Percentiles rank a stretch among this genome's conserved stretches.
Evolutionary conservation across 169 alveolate genomes (phyloP).

Genomic region (Cryptosporidium ryanae): DNA sequence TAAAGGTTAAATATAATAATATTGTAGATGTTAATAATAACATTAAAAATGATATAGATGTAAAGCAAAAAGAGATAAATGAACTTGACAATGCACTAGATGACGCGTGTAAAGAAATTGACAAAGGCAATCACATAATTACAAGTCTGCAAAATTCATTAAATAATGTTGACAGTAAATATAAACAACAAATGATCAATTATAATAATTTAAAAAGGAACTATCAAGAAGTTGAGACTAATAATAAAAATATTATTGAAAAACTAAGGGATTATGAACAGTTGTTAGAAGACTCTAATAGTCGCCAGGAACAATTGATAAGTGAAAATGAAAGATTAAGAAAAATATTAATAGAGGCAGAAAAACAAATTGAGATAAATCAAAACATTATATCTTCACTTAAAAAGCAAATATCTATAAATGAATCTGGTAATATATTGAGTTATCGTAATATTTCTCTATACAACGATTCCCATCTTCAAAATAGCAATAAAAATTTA

Average conservation of each 20-base stretch:
- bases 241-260: slow-evolving; percentile 17
- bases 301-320: slow-evolving; percentile 41
- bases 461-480: neutral
- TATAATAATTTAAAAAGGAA: slow-evolving; percentile 50
- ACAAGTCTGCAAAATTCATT: slow-evolving; percentile 64
- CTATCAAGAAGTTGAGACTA: slow-evolving; percentile 37
- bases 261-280: slow-evolving; percentile 40
- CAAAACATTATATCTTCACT: slow-evolving; percentile 46
- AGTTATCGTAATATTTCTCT: neutral
- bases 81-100: slow-evolving; percentile 59
- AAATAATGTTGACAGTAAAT: slow-evolving; percentile 44
- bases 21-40: slow-evolving; percentile 12
- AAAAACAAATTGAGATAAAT: slow-evolving; percentile 61
- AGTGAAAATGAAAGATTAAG: slow-evolving; percentile 67
- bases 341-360: slow-evolving; percentile 54
- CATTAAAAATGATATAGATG: slow-evolving; percentile 14
- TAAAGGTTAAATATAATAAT: slow-evolving; percentile 29
- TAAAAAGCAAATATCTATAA: slow-evolving; percentile 49
- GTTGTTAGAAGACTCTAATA: slow-evolving; percentile 46
- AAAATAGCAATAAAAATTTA: neutral
- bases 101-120: slow-evolving; percentile 68
- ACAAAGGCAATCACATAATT: slow-evolving; percentile 64
- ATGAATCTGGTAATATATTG: slow-evolving; percentile 5
- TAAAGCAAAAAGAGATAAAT: slow-evolving; percentile 30
- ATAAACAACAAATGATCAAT: slow-evolving; percentile 48